These are phyloP conservation scores for Flaveria sonorensis DNA, from an alignment of 129 eudicot species.

Conservation along the genomic window DNA sequence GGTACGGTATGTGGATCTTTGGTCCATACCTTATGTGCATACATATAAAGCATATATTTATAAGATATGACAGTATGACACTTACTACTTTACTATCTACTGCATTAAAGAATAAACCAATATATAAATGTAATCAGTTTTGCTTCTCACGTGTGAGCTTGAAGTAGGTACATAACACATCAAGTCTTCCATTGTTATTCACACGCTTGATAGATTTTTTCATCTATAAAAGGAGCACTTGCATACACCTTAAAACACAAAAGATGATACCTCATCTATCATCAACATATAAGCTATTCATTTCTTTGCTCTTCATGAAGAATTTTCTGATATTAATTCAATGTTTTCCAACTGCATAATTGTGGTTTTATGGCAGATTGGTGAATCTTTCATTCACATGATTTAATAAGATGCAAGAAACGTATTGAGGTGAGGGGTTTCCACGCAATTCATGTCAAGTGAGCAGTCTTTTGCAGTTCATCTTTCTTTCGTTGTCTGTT, in stretches of 20 bases:
- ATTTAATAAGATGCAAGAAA: not conserved
- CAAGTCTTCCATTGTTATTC: constrained; percentile 24
- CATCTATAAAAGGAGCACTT: constrained; percentile 32
- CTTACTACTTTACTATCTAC: too few relatives aligned
- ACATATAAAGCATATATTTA: too few relatives aligned
- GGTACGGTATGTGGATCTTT: too few relatives aligned
- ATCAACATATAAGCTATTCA: not conserved
- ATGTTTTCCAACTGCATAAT: not conserved
- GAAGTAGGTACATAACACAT: constrained; percentile 34
- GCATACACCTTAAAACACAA: constrained; percentile 6
- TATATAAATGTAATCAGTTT: not conserved
- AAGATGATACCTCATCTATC: constrained; percentile 22
- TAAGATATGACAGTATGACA: too few relatives aligned
- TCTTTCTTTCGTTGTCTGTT: constrained; percentile 51
- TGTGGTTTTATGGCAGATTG: constrained; percentile 18
- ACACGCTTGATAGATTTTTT: constrained; percentile 25
- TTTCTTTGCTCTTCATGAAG: not conserved
- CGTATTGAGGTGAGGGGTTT: constrained; percentile 35
- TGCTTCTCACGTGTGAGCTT: constrained; percentile 22
- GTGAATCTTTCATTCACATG: not conserved
- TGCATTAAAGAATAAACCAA: too few relatives aligned
- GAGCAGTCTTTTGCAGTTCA: constrained; percentile 45
- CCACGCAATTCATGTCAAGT: constrained; percentile 43
- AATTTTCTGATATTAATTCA: not conserved
- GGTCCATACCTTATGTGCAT: too few relatives aligned